These are phyloP conservation scores for Alternaria sp. DNA, from an alignment of 2,329 filamentous ascomycete genomes.

Conservation along the genomic window DNA sequence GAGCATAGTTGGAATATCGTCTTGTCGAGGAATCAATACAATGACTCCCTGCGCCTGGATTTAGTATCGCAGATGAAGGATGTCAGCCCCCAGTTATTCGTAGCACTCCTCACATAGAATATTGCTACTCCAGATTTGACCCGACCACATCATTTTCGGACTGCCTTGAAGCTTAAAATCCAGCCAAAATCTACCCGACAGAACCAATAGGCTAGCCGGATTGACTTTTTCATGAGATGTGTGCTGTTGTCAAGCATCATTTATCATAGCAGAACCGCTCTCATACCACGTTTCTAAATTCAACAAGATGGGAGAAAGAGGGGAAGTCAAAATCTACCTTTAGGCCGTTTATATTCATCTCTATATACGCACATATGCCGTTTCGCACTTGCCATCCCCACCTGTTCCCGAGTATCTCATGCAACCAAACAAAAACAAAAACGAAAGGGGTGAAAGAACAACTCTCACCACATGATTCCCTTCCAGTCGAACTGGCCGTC, in stretches of 20 bases:
- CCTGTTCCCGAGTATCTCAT: background rate
- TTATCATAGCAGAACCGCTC: background rate
- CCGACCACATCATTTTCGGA: too few species aligned
- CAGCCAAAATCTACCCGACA: too few species aligned
- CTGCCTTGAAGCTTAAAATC: too few species aligned
- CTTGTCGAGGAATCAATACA: background rate
- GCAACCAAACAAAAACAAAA: background rate
- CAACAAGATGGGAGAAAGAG: background rate
- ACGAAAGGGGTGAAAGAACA: background rate
- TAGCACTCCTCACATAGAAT: too few species aligned
- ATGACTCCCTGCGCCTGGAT: background rate
- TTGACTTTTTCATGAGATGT: background rate
- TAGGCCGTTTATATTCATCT: conserved; percentile 1
- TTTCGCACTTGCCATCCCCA: background rate
- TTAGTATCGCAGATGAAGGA: background rate
- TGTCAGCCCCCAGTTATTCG: too few species aligned
- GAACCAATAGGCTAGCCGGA: background rate
- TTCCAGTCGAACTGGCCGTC: conserved; percentile 51
- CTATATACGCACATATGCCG: background rate
- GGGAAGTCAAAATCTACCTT: background rate
- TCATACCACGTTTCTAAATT: background rate
- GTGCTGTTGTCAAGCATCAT: background rate
- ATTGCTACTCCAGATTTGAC: too few species aligned
- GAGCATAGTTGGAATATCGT: background rate
- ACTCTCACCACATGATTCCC: conserved; percentile 46